Conservation (phyloP, 169 alveolate genomes). For the Plasmodium sp. region DNA sequence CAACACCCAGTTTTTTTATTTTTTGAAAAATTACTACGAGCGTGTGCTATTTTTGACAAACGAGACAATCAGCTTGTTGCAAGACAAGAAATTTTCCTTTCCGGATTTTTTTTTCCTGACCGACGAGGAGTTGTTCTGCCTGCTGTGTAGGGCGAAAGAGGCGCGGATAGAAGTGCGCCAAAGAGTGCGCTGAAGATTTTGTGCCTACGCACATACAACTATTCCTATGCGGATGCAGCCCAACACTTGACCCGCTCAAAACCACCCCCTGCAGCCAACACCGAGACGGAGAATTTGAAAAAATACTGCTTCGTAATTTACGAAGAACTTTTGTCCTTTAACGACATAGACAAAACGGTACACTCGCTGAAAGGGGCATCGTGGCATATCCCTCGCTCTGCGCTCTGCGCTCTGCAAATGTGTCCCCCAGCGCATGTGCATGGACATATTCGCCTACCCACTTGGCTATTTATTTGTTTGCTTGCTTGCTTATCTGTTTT, state of each 20-base stretch:
- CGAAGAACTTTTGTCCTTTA: slow-evolving; percentile 56
- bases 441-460: background rate
- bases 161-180: background rate
- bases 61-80: slow-evolving; percentile 45
- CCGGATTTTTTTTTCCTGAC: slow-evolving; percentile 67
- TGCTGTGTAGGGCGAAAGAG: slow-evolving; percentile 16
- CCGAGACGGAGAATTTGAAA: slow-evolving; percentile 42
- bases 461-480: background rate
- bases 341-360: slow-evolving; percentile 69
- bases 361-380: background rate
- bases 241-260: background rate
- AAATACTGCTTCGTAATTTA: slow-evolving; percentile 66
- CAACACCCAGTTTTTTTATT: slow-evolving; percentile 51
- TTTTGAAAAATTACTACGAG: slow-evolving; percentile 58
- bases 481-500: no score
- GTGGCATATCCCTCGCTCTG: background rate
- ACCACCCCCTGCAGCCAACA: slow-evolving; percentile 12
- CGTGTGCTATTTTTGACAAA: slow-evolving; percentile 24
- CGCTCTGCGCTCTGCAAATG: no score
- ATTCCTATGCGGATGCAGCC: background rate
- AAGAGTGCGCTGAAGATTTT: background rate
- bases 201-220: background rate
- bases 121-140: slow-evolving; percentile 49
- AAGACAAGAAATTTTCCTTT: slow-evolving; percentile 58
- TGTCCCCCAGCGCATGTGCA: background rate